Evolutionary conservation across 2,329 filamentous ascomycete genomes (phyloP), one percentile per base, ranked within the genome.

Genomic region (Lojkania enalia): DNA sequence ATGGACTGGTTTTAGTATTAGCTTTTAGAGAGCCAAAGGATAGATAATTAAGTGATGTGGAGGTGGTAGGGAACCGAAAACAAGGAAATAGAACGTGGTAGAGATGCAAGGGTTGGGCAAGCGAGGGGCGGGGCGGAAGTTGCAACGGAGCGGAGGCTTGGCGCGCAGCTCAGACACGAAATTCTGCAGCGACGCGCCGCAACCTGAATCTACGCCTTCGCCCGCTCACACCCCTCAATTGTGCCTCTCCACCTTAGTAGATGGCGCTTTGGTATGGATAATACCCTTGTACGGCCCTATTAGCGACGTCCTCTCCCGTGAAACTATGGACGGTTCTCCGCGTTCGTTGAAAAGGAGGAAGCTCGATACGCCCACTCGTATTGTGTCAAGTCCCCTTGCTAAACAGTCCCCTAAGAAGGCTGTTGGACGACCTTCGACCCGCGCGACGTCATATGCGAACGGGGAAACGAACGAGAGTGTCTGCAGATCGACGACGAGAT

Each of bases 281-380:
- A n/a, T n/a, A 37, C 13, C 20, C 6, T 16, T 21, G 6, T 9
- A 37, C 25, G 31, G 11, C 31, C 31, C 15, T 33, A 7, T 39
- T 19, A 18, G 16, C 30, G 39, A 33, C 27, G 20, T 13, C 5
- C 33, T 18, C 6, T 42, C 7, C 16, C 29, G 21, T 7, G 16
- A n/a, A 19, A 21, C 38, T 20, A 70, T 70, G 66, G 61, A 63
- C 49, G 63, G 60, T 29, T 61, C 64, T 29, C 63, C 63, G n/a
- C 63, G 65, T 35, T 61, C 64, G 30, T 59, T 61, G 15, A 70
- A 70, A 55, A 59, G 65, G 46, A 62, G 66, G 51, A 70, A 66
- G 52, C 56, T 70, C 45, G 63, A 69, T 32, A 58, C 54, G 11
- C 49, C 59, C 12, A 52, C 52, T 36, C 52, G 51, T 43, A 58